Base-by-base conservation (phyloP, 345 rosid species). In the Aquilaria yunnanensis region DNA sequence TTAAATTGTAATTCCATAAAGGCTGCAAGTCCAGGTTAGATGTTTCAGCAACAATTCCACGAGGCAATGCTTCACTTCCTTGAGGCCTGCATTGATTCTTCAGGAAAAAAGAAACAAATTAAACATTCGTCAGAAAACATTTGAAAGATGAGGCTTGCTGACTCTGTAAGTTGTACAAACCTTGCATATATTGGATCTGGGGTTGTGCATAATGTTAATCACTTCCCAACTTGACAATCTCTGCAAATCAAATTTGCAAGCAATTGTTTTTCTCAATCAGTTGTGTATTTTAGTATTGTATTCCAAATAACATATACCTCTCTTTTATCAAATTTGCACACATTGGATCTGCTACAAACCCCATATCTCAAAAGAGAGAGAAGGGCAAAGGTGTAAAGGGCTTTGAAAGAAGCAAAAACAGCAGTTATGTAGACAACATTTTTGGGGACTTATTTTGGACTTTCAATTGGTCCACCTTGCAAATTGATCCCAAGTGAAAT, bases 11-110 rank as follows among this genome's bases (percentile, higher is more conserved):
- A 47, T 64, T 75, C 91, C 91, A 89, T 50, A 89, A 72, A 33
- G 84, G 86, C 51, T 63, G 82, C 65, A 80, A 78, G 70, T 85
- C 83, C 51, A 83, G 72, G 75, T 89, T 79, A 30, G 94, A 83
- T 47, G 86, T 83, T 57, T 66, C 62, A 2, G 66, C 72, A 49
- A 89, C 75, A 32, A 89, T 87, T 67, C 89, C 96, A 71, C 77
- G 69, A 1, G 96, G 94, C 68, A 89, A 75, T 37, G 84, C 53
- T 59, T 86, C 89, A 33, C 74, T 77, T 33, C 94, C 91, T 12
- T 70, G 37, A 49, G 87, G 83, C 75, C 69, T 78, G 73, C 81
- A 75, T 48, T 37, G 68, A 70, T 70, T 74, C 96, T 88, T 61
- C 23, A 52, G 31, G 61, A 63, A 60, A 56, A 37, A 16, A 67